These are phyloP conservation scores for Fusarium virguliforme DNA, from an alignment of 2,329 filamentous ascomycete species.

Conservation along the genomic window DNA sequence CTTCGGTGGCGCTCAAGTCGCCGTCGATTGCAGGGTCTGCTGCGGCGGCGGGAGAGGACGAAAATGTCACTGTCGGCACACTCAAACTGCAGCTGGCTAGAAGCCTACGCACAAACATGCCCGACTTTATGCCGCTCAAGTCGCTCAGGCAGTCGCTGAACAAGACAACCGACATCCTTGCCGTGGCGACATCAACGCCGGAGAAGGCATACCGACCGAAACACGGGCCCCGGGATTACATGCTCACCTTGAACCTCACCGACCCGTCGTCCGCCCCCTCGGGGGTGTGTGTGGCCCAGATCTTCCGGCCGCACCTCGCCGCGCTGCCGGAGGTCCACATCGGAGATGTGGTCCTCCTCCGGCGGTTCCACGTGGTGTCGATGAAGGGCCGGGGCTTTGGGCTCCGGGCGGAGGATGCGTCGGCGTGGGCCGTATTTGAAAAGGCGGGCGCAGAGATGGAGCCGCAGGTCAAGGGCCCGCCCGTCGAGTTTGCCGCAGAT, in stretches of 20 bases:
- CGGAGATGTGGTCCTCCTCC: slow-evolving; percentile 73
- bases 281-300: slow-evolving; percentile 68
- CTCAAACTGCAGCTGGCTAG: slow-evolving; percentile 65
- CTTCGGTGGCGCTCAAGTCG: slow-evolving; percentile 45
- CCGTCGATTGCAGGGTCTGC: slow-evolving; percentile 52
- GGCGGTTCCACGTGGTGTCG: slow-evolving; percentile 69
- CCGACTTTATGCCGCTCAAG: slow-evolving; percentile 69
- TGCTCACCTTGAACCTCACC: slow-evolving; percentile 71
- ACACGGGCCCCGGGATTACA: slow-evolving; percentile 72
- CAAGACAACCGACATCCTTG: slow-evolving; percentile 69
- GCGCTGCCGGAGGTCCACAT: slow-evolving; percentile 69
- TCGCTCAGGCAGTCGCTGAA: slow-evolving; percentile 66
- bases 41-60: slow-evolving; percentile 45
- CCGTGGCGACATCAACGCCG: slow-evolving; percentile 68
- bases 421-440: slow-evolving; percentile 76
- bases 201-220: slow-evolving; percentile 69
- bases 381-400: slow-evolving; percentile 71
- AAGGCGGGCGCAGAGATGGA: slow-evolving; percentile 57
- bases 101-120: slow-evolving; percentile 65
- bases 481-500: slow-evolving; percentile 68
- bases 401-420: slow-evolving; percentile 68
- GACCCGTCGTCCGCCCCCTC: slow-evolving; percentile 70
- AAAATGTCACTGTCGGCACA: slow-evolving; percentile 52
- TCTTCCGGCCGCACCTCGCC: slow-evolving; percentile 73
- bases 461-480: slow-evolving; percentile 72